Conservation (phyloP, 352 stramenopile species). For the Pythium grandisporangium region DNA sequence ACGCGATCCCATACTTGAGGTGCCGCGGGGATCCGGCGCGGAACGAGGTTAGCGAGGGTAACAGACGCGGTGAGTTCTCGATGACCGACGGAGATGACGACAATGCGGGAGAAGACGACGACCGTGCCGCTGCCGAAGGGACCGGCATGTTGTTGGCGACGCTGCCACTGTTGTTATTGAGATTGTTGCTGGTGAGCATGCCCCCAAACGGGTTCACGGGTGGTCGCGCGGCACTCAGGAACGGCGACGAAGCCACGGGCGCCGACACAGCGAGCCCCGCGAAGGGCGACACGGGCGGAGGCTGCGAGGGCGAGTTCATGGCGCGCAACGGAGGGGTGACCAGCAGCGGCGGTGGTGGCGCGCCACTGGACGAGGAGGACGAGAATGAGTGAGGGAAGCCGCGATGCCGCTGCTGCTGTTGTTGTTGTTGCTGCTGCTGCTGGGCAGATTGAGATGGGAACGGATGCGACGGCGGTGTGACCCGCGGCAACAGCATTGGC, state of each 20-base stretch:
- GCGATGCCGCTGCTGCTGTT: not conserved
- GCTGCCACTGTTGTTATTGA: no score
- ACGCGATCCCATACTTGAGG: constrained; percentile 57
- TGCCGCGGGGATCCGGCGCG: constrained; percentile 49
- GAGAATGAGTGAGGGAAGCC: constrained; percentile 31
- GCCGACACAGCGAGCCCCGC: constrained; percentile 62
- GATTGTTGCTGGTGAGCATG: constrained; percentile 17
- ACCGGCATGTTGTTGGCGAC: no score
- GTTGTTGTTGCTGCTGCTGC: constrained; percentile 11
- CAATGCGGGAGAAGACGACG: no score
- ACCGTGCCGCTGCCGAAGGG: no score
- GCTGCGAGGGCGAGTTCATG: constrained; percentile 34
- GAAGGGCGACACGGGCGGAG: constrained; percentile 59
- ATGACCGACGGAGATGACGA: constrained; percentile 18
- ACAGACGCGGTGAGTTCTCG: constrained; percentile 54
- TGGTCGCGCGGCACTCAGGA: constrained; percentile 17
- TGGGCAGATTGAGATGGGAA: constrained; percentile 10
- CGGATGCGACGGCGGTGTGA: constrained; percentile 18
- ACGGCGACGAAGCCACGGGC: constrained; percentile 35
- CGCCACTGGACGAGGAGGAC: constrained; percentile 36
- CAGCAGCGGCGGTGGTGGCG: no score
- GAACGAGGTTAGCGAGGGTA: constrained; percentile 64
- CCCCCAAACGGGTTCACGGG: constrained; percentile 47
- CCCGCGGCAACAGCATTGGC: constrained; percentile 30
- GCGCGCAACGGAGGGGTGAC: constrained; percentile 16